Evolutionary conservation across 345 rosid genomes (phyloP).

Genomic region (Eucalyptus viminalis): DNA sequence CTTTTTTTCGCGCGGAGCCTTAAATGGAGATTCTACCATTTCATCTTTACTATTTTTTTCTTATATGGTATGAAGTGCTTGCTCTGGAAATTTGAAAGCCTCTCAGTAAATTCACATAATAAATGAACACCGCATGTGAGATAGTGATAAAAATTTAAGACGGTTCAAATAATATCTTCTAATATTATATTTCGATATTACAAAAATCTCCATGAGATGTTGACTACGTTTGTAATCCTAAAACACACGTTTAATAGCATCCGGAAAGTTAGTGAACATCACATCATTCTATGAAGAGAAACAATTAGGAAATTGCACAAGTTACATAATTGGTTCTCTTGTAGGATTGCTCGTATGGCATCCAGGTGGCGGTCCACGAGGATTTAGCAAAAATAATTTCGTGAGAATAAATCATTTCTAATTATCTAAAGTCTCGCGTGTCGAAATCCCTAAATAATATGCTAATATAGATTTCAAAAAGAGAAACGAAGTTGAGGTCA

Average conservation of each 20-base stretch:
- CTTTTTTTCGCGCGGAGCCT: not conserved
- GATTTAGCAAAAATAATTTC: not conserved
- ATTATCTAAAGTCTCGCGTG: not conserved
- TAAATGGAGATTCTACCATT: not conserved
- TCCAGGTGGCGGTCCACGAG: not conserved
- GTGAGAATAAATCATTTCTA: not conserved
- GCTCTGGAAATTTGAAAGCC: not conserved
- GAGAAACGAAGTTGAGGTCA: rapidly evolving
- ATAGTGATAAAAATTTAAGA: not conserved
- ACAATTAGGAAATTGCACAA: not conserved
- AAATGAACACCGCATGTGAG: not conserved
- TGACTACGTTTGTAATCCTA: not conserved
- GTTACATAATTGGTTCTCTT: not conserved
- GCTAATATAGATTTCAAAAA: not conserved
- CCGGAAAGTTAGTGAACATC: not conserved
- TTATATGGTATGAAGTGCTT: rapidly evolving
- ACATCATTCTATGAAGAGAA: not conserved
- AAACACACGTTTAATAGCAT: not conserved
- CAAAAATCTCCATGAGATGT: not conserved
- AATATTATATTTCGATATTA: not conserved
- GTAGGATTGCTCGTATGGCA: not conserved
- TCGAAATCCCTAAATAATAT: not conserved
- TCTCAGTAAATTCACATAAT: not conserved
- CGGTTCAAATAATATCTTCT: not conserved
- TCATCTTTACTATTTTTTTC: not conserved